Conservation (phyloP, 257 asterid species). For the Cinchona pubescens region DNA sequence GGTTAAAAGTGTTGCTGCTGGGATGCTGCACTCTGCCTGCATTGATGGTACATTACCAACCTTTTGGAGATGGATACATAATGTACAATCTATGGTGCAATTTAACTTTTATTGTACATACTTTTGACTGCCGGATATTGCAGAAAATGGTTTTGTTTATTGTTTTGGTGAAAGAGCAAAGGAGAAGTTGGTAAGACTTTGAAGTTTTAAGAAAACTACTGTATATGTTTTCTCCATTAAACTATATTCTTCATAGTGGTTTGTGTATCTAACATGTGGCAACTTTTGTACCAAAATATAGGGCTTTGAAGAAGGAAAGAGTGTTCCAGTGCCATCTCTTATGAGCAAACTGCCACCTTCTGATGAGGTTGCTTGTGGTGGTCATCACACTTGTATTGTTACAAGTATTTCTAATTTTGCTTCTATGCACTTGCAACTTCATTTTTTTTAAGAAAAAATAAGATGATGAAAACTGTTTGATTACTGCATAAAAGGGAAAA, state of each 20-base stretch:
- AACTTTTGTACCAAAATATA: slow-evolving; percentile 23
- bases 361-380: slow-evolving; percentile 83
- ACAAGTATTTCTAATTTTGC: slow-evolving; percentile 57
- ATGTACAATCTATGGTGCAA: not conserved
- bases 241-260: slow-evolving; percentile 5
- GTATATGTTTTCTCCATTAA: not conserved
- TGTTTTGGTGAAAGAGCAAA: slow-evolving; percentile 78
- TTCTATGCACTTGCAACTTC: slow-evolving; percentile 14
- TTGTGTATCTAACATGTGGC: slow-evolving; percentile 14
- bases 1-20: slow-evolving; percentile 84
- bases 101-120: slow-evolving; percentile 21
- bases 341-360: slow-evolving; percentile 57
- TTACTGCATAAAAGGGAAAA: not conserved
- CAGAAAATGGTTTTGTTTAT: slow-evolving; percentile 78
- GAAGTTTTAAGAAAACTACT: not conserved
- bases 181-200: slow-evolving; percentile 60
- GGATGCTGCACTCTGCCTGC: slow-evolving; percentile 95
- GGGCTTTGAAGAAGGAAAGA: slow-evolving; percentile 72
- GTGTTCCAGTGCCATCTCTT: slow-evolving; percentile 51
- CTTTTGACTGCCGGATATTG: slow-evolving; percentile 27
- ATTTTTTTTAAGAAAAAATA: not conserved
- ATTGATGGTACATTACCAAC: slow-evolving; percentile 50
- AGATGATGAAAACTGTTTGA: not conserved
- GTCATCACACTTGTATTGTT: slow-evolving; percentile 86
- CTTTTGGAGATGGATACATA: slow-evolving; percentile 10